Conservation (phyloP, 352 stramenopile species). For the Phytophthora pistaciae region DNA sequence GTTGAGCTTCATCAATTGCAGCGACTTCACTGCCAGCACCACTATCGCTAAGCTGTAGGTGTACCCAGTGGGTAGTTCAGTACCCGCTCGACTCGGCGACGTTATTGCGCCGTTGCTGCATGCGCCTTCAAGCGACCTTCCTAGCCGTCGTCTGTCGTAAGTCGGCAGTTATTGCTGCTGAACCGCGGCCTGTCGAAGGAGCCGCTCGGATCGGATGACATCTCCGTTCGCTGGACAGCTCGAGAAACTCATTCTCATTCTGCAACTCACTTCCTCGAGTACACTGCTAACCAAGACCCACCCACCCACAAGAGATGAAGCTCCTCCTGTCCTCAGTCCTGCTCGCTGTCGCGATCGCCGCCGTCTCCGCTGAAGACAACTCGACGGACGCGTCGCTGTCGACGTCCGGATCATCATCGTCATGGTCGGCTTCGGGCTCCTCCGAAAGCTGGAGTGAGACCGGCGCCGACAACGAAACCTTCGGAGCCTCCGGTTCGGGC, state of each 20-base stretch:
- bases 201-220: slow-evolving; percentile 1
- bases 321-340: slow-evolving; percentile 42
- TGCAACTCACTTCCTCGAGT: slow-evolving; percentile 22
- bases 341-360: slow-evolving; percentile 30
- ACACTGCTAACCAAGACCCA: not conserved
- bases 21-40: not conserved
- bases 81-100: not conserved
- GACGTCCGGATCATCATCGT: not conserved
- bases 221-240: not conserved
- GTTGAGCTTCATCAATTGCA: not conserved
- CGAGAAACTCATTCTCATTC: slow-evolving; percentile 17
- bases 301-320: slow-evolving; percentile 37
- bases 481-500: not conserved
- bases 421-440: slow-evolving; percentile 7
- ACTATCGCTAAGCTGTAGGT: not conserved
- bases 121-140: not conserved
- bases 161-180: slow-evolving; percentile 11
- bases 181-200: not conserved
- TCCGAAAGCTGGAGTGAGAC: slow-evolving; percentile 7
- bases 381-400: slow-evolving; percentile 13
- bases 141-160: slow-evolving; percentile 3
- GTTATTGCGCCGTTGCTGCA: not conserved
- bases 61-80: not conserved
- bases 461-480: slow-evolving; percentile 3
- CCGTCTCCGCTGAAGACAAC: slow-evolving; percentile 8